These are phyloP conservation scores for Globisporangium cylindrosporum DNA, from an alignment of 352 stramenopile species.

Conservation along the genomic window DNA sequence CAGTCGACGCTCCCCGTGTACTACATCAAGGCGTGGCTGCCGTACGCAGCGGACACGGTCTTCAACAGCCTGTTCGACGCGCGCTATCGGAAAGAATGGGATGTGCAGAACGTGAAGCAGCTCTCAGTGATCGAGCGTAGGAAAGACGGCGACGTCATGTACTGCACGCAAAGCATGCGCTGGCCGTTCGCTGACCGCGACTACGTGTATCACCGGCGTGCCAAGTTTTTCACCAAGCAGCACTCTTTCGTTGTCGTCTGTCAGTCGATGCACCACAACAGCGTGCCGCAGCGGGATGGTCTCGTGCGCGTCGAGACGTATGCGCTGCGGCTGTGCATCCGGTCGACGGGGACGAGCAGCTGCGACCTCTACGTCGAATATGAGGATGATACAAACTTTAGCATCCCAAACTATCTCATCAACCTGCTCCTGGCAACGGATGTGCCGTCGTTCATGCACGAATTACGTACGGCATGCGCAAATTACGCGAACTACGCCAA, in stretches of 20 bases:
- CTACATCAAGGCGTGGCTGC: slow-evolving; percentile 69
- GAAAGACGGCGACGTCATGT: slow-evolving; percentile 59
- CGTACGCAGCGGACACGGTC: slow-evolving; percentile 62
- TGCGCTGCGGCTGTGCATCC: slow-evolving; percentile 55
- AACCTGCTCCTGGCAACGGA: slow-evolving; percentile 51
- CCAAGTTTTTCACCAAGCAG: slow-evolving; percentile 51
- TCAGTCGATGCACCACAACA: slow-evolving; percentile 49
- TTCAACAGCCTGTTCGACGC: slow-evolving; percentile 66
- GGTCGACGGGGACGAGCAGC: slow-evolving; percentile 44
- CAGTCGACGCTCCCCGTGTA: slow-evolving; percentile 64
- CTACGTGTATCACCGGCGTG: slow-evolving; percentile 73
- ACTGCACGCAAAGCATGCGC: slow-evolving; percentile 48
- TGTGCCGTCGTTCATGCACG: slow-evolving; percentile 58
- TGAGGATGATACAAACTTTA: slow-evolving; percentile 77
- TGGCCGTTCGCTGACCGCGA: slow-evolving; percentile 73
- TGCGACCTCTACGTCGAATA: slow-evolving; percentile 79
- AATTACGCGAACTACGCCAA: slow-evolving; percentile 53
- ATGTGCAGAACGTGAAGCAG: slow-evolving; percentile 38
- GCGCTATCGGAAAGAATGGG: slow-evolving; percentile 55
- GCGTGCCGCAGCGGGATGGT: slow-evolving; percentile 33
- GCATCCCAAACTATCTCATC: slow-evolving; percentile 67
- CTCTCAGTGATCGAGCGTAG: slow-evolving; percentile 45
- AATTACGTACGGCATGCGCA: slow-evolving; percentile 53
- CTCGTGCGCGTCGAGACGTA: slow-evolving; percentile 69
- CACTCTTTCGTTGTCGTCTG: slow-evolving; percentile 67